Evolutionary conservation across 768 basidiomycete genomes (phyloP).

Genomic region (Mycena rebaudengoi): DNA sequence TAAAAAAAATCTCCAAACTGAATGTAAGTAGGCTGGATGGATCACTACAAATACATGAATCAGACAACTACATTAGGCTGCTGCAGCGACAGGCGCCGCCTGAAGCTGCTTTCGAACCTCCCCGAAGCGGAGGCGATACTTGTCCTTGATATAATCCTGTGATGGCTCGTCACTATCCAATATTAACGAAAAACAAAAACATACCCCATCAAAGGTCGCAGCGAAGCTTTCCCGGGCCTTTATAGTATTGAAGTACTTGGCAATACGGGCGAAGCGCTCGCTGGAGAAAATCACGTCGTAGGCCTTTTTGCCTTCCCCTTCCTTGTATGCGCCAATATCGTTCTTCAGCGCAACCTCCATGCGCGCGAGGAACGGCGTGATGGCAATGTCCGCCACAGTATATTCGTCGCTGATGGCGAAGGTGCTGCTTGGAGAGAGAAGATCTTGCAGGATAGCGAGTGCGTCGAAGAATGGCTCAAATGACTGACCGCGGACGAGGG

Average conservation of each 20-base stretch:
- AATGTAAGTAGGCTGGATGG: too few species aligned
- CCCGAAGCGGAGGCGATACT: too few species aligned
- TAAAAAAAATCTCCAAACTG: too few species aligned
- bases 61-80: too few species aligned
- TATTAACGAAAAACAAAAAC: conserved; percentile 16
- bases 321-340: conserved; percentile 60
- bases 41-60: too few species aligned
- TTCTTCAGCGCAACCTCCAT: conserved; percentile 52
- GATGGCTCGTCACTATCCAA: neutral
- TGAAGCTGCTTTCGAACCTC: too few species aligned
- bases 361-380: conserved; percentile 70
- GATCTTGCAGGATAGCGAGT: conserved; percentile 56
- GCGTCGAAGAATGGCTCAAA: conserved; percentile 50
- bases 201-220: conserved; percentile 63
- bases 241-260: conserved; percentile 56
- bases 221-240: conserved; percentile 62
- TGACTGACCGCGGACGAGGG: conserved; percentile 48
- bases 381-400: conserved; percentile 70
- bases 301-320: conserved; percentile 55
- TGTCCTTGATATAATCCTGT: conserved; percentile 25
- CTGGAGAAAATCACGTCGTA: conserved; percentile 50
- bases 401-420: conserved; percentile 56
- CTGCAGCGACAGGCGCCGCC: too few species aligned
- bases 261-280: conserved; percentile 58
- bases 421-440: conserved; percentile 55